Evolutionary conservation across 1,139 yeast genomes (phyloP), one percentile per base, ranked within the genome.

Genomic region (Pichia sp.): DNA sequence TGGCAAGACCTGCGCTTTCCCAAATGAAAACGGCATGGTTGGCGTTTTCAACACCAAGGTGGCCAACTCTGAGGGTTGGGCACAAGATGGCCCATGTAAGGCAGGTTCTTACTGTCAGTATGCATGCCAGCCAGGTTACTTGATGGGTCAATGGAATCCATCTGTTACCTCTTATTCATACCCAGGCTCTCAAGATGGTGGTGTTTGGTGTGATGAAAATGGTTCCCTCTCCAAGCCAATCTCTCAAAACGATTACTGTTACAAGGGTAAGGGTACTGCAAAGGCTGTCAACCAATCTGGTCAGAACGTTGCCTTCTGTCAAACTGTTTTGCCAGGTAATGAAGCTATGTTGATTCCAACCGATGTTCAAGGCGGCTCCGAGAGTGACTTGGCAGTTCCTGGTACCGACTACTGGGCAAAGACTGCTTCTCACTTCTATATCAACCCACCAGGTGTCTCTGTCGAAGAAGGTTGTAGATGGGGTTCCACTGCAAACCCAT

Each of bases 281-380:
- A 51, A 61, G 23, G 94, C 76, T 28, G 53, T 65, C 41, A 84
- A 83, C 64, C 52, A 56, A 18, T 72, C 74, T 12, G 63, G 65
- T 32, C 47, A 60, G 6, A 64, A 72, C 42, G 86, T 84, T 45
- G 87, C 95, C 10, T 77, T 86, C 60, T 86, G 96, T 60, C 96
- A 87, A 64, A 86, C 95, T 4, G 95, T 86, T 12, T 67, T 86
- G 42, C 96, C 96, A 17, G 96, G 96, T 43, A 82, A 84, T 58
- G 95, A 86, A 63, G 94, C 86, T 50, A 86, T 86, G 96, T 67
- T 85, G 56, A 85, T 86, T 46, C 96, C 96, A 41, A 85, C 93
- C 21, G 59, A 67, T 38, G 75, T 83, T 34, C 64, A 59, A 19
- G 61, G 69, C 10, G 72, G 74, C 11, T 50, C 63, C 14, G 46